Conservation (phyloP, 768 basidiomycete genomes). For the Lactarius hatsudake region DNA sequence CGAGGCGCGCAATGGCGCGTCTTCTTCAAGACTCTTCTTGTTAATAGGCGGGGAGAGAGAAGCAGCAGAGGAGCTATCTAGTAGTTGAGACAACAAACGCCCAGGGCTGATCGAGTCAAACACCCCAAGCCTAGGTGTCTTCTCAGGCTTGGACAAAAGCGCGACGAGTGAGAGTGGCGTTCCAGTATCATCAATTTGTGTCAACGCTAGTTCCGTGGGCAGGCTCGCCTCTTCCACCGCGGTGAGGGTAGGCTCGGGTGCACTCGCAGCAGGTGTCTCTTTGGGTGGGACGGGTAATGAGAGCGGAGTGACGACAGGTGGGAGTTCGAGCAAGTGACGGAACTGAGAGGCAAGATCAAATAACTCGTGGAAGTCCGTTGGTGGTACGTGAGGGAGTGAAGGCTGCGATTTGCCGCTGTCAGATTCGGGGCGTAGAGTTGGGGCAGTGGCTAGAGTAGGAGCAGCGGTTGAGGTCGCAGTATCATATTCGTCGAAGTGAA, state of each 20-base stretch:
- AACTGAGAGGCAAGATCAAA: slow-evolving; percentile 28
- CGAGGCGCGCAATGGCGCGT: slow-evolving; percentile 45
- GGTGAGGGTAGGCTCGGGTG: background rate
- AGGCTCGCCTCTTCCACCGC: slow-evolving; percentile 3
- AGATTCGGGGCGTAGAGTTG: background rate
- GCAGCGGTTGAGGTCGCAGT: background rate
- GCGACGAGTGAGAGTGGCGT: slow-evolving; percentile 19
- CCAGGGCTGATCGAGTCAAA: slow-evolving; percentile 20
- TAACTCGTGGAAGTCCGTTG: slow-evolving; percentile 27
- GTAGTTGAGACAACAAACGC: slow-evolving; percentile 22
- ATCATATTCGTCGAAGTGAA: slow-evolving; percentile 8
- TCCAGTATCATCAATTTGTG: slow-evolving; percentile 11
- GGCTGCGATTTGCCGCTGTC: slow-evolving; percentile 1
- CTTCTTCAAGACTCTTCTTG: slow-evolving; percentile 7
- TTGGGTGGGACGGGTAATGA: background rate
- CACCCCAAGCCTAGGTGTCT: slow-evolving; percentile 10
- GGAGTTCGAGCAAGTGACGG: slow-evolving; percentile 27
- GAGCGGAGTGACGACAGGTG: slow-evolving; percentile 17
- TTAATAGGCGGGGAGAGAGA: slow-evolving; percentile 12
- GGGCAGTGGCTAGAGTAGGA: background rate
- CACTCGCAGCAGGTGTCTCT: background rate
- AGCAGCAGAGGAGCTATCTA: slow-evolving; percentile 17
- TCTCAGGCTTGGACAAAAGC: slow-evolving; percentile 22
- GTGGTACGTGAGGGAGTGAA: slow-evolving; percentile 26
- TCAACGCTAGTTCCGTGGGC: slow-evolving; percentile 22